Conservation (phyloP, 768 basidiomycete genomes). For the Lentinus brumalis region DNA sequence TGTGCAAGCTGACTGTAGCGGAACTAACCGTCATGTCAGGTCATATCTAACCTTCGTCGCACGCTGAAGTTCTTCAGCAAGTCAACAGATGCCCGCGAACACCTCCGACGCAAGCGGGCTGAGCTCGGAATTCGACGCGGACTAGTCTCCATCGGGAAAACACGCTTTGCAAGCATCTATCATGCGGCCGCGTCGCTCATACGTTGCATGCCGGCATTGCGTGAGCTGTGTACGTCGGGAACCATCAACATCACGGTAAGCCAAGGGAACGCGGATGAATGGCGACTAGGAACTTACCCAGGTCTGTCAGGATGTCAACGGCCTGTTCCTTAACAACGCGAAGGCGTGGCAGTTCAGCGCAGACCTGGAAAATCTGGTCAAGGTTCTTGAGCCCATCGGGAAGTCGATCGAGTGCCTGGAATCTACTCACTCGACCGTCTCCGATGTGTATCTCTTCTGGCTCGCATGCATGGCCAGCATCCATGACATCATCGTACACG, state of each 20-base stretch:
- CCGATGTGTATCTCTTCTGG: slow-evolving; percentile 31
- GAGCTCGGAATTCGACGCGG: background rate
- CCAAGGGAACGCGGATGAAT: too few relatives aligned
- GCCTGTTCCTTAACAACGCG: background rate
- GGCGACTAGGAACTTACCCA: background rate
- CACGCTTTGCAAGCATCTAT: slow-evolving; percentile 27
- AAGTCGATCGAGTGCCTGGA: slow-evolving; percentile 30
- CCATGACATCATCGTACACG: slow-evolving; percentile 6
- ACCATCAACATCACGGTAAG: slow-evolving; percentile 23
- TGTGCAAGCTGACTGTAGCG: too few relatives aligned
- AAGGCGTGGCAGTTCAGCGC: background rate
- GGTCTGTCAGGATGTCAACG: background rate
- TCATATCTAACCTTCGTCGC: background rate
- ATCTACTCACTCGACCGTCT: slow-evolving; percentile 21
- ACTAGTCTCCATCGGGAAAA: slow-evolving; percentile 27
- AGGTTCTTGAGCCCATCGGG: background rate
- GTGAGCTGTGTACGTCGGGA: slow-evolving; percentile 5
- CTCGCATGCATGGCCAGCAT: slow-evolving; percentile 21
- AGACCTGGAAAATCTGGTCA: background rate
- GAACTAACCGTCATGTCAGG: background rate
- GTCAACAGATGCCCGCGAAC: background rate
- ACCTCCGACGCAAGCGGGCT: background rate
- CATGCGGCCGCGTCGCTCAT: slow-evolving; percentile 17
- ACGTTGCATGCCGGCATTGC: slow-evolving; percentile 21
- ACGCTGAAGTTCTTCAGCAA: background rate